Conservation (phyloP, 169 alveolate species). For the Eimeria tenella region DNA sequence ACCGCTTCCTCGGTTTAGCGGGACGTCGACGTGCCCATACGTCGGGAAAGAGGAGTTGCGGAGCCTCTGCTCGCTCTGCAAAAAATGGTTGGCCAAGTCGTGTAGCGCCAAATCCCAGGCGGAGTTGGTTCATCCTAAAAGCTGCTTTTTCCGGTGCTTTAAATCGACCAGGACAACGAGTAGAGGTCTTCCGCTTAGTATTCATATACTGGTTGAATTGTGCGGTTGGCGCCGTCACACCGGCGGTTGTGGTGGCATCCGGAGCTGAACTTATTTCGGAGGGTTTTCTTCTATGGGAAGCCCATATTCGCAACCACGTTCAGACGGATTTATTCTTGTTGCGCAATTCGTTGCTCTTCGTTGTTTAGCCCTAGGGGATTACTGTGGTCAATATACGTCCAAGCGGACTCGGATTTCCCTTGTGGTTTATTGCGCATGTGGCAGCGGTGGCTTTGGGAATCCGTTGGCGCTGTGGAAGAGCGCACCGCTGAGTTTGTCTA, state of each 20-base stretch:
- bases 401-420: no score
- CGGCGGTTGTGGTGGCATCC: not conserved
- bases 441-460: no score
- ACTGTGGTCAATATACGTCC: no score
- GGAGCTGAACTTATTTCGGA: not conserved
- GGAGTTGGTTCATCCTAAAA: conserved; percentile 52
- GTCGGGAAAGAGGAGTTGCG: conserved; percentile 25
- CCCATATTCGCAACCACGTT: conserved; percentile 25
- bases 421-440: no score
- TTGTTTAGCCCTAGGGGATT: not conserved
- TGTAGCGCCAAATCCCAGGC: conserved; percentile 66
- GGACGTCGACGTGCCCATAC: conserved; percentile 1
- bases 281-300: conserved; percentile 17
- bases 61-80: conserved; percentile 63
- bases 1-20: conserved; percentile 13
- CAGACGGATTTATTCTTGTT: not conserved
- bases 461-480: no score
- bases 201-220: not conserved
- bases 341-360: not conserved
- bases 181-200: not conserved
- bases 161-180: not conserved
- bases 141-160: not conserved
- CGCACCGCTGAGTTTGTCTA: no score
- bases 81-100: conserved; percentile 64
- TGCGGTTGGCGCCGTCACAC: not conserved